Evolutionary conservation across 2,329 filamentous ascomycete species (phyloP).

Genomic region (Aspergillus texensis): DNA sequence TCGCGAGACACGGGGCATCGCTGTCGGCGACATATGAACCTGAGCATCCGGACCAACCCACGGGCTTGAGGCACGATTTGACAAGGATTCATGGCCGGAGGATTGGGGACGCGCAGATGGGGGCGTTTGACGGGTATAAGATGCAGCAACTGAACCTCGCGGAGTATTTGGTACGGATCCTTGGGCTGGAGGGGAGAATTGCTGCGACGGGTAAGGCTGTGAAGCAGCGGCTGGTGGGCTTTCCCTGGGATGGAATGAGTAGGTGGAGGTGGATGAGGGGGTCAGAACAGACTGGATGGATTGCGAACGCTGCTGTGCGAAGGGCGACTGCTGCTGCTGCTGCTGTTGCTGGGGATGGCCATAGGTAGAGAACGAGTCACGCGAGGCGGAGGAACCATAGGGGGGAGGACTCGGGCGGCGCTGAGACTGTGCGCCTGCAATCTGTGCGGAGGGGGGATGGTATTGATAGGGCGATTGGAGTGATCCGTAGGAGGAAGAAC

Average conservation of each 20-base stretch:
- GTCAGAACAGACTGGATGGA: constrained; percentile 44
- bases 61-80: constrained; percentile 35
- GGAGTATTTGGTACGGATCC: constrained; percentile 53
- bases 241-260: constrained; percentile 38
- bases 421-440: constrained; percentile 32
- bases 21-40: constrained; percentile 34
- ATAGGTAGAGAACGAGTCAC: constrained; percentile 39
- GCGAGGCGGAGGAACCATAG: constrained; percentile 34
- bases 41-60: constrained; percentile 35
- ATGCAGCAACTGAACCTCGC: constrained; percentile 47
- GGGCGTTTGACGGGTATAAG: constrained; percentile 38
- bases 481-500: constrained; percentile 42
- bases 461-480: constrained; percentile 46
- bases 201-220: constrained; percentile 36
- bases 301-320: constrained; percentile 41
- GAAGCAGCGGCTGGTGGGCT: constrained; percentile 36
- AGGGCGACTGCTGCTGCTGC: constrained; percentile 36
- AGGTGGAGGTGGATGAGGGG: constrained; percentile 36
- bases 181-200: constrained; percentile 39
- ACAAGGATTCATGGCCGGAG: constrained; percentile 40
- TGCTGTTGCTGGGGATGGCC: constrained; percentile 31
- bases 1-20: constrained; percentile 33
- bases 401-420: constrained; percentile 38
- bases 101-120: constrained; percentile 40
- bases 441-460: constrained; percentile 35